Evolutionary conservation across 73 alveolate genomes (phyloP), one percentile per base, ranked within the genome.

Genomic region (Symbiodinium natans): DNA sequence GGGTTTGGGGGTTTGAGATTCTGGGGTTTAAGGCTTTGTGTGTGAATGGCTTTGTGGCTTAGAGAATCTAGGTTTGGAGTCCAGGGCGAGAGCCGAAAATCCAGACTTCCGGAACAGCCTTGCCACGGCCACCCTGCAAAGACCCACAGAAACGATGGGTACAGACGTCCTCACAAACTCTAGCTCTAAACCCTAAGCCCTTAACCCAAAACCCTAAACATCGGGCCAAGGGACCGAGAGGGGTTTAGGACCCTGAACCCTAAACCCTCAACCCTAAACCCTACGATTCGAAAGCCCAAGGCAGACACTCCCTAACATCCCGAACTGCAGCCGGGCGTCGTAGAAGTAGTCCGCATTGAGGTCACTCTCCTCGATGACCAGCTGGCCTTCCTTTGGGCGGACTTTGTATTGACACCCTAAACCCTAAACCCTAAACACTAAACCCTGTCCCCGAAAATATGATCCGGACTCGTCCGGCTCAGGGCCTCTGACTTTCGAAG

Each of bases 321-420:
- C 59, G 21, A 46, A 46, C 6, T 13, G 21, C 13, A 13, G 59
- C 59, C 13, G 13, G 13, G 59, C 27, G 34, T 42, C 98, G 41
- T 92, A 92, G 98, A 92, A 92, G 92, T 92, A 92, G 83, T 92
- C 98, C 39, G 98, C 98, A 10, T 92, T 71, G 43, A 92, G 83
- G 92, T 92, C 98, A 36, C 92, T 88, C 41, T 92, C 98, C 42
- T 71, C 84, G 54, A 92, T 92, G 41, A 92, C 56, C 83, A 84
- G 36, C 87, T 90, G 97, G 80, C 97, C 97, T 71, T 90, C 97
- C 97, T 90, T 56, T 11, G 74, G 74, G 74, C 31, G 75, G 6
- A 56, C 36, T 27, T 27, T 63, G 34, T 7, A 23, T 1, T 27
- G 77, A 34, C 17, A 63, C 40, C 39, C 31, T 63, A 34, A 27